phyloP scores from a whole-genome alignment of 2,329 filamentous ascomycete species.

The Biscogniauxia sp. region DNA sequence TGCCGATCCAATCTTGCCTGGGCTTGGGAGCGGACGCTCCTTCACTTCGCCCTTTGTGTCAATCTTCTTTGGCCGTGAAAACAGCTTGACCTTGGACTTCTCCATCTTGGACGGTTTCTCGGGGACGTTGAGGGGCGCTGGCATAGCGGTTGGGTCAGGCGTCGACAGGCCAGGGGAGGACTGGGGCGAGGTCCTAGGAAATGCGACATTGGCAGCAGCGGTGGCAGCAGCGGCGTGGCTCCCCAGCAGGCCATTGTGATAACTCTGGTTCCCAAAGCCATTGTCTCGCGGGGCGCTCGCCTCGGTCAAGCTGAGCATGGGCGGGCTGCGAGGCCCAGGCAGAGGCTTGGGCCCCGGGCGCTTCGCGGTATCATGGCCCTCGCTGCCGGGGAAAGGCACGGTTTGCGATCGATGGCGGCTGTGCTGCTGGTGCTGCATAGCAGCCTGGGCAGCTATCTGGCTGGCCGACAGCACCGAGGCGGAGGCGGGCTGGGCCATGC shows the following conservation, averaged over 20 bases:
- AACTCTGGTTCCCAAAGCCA: conserved; percentile 48
- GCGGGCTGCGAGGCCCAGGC: conserved; percentile 56
- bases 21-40: conserved; percentile 68
- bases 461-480: conserved; percentile 56
- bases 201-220: conserved; percentile 70
- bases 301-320: conserved; percentile 62
- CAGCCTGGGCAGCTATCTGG: conserved; percentile 77
- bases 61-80: conserved; percentile 75
- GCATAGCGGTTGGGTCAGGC: conserved; percentile 29
- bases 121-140: conserved; percentile 38
- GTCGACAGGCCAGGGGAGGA: conserved; percentile 46
- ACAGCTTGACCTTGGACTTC: conserved; percentile 79
- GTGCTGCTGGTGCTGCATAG: conserved; percentile 62
- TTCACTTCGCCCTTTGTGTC: conserved; percentile 66
- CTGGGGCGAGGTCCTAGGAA: conserved; percentile 59
- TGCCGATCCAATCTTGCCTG: conserved; percentile 67
- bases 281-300: conserved; percentile 60
- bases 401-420: conserved; percentile 72
- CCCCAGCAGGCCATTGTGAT: conserved; percentile 61
- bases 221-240: conserved; percentile 64
- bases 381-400: conserved; percentile 54
- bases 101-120: conserved; percentile 63
- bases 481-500: conserved; percentile 46
- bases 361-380: conserved; percentile 43
- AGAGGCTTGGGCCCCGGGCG: conserved; percentile 33